Base-by-base conservation (phyloP, 192 early-diverging fungal genomes). In the Diversispora epigaea region DNA sequence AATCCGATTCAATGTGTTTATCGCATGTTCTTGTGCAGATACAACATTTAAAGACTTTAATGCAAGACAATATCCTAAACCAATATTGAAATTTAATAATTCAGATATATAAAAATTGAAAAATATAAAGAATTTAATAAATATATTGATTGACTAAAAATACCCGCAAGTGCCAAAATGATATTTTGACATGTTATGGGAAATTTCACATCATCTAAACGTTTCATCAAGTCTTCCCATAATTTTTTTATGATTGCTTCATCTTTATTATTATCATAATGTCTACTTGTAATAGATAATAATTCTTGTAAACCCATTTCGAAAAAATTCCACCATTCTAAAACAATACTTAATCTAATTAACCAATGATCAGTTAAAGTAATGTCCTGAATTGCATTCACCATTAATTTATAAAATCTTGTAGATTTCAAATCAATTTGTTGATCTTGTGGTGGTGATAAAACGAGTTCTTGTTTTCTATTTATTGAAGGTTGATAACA, bases 331-430 rank as follows among this genome's bases (percentile, higher is more conserved):
- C 77, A 76, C 87, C 87, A 88, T 12, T 79, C 76, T 9, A 77
- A 60, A 4, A 85, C 40, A 11, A 78, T 71, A 1, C 79, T 78
- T 4, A 85, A 71, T 14, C 87, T 79, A 15, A 84, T 76, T 19
- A 88, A 52, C 55, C 85, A 58, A 79, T 86, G 85, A 69, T 88
- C 87, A 2, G 85, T 85, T 41, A 86, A 76, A 3, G 76, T 65
- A 11, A 85, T 78, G 72, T 88, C 87, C 11, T 79, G 80, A 12
- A 88, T 74, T 10, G 81, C 81, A 47, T 83, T 82, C 54, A 74
- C 57, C 77, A 88, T 80, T 22, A 80, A 80, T 58, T 84, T 71
- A 62, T 85, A 83, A 71, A 80, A 78, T 41, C 81, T 82, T 44
- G 73, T 71, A 15, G 76, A 63, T 40, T 68, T 55, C 9, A 82